A percentile compares a stretch with the other conserved stretches of the same genome.
Conservation (phyloP, 2,329 filamentous ascomycete genomes). For the Fonsecaea nubica region DNA sequence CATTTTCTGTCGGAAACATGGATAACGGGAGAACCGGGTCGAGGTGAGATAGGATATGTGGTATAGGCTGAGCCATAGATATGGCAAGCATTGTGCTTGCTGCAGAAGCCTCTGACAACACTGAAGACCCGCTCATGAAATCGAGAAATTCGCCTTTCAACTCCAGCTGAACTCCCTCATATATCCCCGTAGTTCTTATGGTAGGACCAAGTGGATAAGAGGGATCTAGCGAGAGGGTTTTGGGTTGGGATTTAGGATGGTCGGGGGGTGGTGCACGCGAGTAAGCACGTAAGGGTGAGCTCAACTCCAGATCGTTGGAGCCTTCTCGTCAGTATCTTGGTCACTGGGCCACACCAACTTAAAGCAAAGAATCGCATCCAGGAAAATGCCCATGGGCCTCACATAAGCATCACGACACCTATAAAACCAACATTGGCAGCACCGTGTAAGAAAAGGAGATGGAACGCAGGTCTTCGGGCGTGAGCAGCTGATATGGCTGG, state of each 20-base stretch:
- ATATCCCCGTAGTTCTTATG: conserved; percentile 14
- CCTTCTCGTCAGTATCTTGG: conserved; percentile 7
- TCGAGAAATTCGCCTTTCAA: conserved; percentile 8
- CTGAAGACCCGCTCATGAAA: conserved; percentile 21
- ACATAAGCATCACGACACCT: conserved; percentile 15
- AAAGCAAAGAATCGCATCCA: conserved; percentile 1
- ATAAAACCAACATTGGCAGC: conserved; percentile 16
- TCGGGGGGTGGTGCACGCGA: conserved; percentile 5
- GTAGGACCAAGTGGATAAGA: conserved; percentile 11
- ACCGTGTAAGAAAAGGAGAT: background rate
- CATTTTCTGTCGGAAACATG: conserved; percentile 17
- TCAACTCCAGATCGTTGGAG: background rate
- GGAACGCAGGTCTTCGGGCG: background rate
- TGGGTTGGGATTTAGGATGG: background rate
- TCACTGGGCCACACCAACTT: background rate
- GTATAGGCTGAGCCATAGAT: conserved; percentile 23
- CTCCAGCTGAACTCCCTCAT: conserved; percentile 9
- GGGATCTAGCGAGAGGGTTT: conserved; percentile 7
- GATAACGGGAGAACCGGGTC: conserved; percentile 12
- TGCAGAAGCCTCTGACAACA: conserved; percentile 1
- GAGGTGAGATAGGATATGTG: conserved; percentile 29
- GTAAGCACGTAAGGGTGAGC: conserved; percentile 23
- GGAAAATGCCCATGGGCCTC: conserved; percentile 6
- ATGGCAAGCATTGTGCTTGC: conserved; percentile 31
- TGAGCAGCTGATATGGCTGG: conserved; percentile 28